Base-by-base conservation (phyloP, 345 rosid genomes). In the Tarenaya hassleriana region DNA sequence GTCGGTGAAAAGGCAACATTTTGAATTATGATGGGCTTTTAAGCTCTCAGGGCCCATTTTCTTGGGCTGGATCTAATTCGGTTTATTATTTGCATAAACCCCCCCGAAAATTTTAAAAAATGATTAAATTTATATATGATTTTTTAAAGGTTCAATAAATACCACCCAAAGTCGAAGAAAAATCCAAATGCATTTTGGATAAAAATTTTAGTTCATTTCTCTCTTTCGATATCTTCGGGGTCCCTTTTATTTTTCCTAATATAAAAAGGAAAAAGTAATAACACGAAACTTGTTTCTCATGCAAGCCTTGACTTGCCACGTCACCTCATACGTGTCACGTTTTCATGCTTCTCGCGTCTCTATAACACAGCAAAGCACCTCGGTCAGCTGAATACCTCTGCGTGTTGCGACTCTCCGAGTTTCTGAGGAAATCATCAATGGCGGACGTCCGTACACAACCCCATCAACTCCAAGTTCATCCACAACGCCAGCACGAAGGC, bases 381-480 rank as follows among this genome's bases (percentile, higher is more conserved):
- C 66, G 41, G n/a, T n/a, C n/a, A n/a, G n/a, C n/a, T 10, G 17
- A 7, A 7, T 37, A 5, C 8, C 15, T 48, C 29, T 24, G 4
- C 20, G 16, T 9, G 7, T 58, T 31, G 33, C 52, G 44, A 27
- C 34, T 32, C 19, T 41, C 31, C 12, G 6, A 27, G 7, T 4
- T 34, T 13, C 18, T 4, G 19, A 32, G 38, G 15, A n/a, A 4
- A 14, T 47, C 14, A 52, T 34, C 62, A 54, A 79, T 69, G 81
- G 74, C 76, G 3, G 90, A 79, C 51, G 71, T 66, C 16, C 82
- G 82, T 40, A 53, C 63, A 18, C 82, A 64, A 37, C 57, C 78
- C 0, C 86, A 72, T 62, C 86, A 78, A 67, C 58, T 90, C 50
- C 80, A 75, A 29, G 88, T 80, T 34, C 86, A 74, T 62, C 76